phyloP scores from a whole-genome alignment of 441 rosid genomes.

The Adansonia madagascariensis region DNA sequence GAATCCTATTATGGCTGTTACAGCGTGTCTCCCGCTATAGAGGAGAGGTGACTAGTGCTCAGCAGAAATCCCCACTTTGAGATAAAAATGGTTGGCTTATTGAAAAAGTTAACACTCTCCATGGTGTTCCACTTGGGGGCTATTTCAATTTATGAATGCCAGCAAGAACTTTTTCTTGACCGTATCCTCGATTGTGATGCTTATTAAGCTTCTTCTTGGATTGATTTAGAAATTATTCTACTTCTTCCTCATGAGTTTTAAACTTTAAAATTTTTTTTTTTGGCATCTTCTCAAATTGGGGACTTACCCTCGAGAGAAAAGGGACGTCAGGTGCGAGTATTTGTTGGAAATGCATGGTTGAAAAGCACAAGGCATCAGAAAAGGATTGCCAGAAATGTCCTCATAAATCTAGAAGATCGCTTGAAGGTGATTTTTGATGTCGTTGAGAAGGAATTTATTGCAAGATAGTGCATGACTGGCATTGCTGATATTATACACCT shows the following conservation, averaged over 20 bases:
- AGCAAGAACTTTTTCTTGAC: neutral
- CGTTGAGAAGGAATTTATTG: conserved; percentile 68
- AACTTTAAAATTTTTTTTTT: neutral
- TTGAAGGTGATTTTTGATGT: conserved; percentile 63
- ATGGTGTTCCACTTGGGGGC: conserved; percentile 91
- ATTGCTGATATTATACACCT: conserved; percentile 17
- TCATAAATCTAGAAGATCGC: conserved; percentile 64
- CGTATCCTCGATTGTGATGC: conserved; percentile 1
- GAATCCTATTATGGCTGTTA: too few relatives aligned
- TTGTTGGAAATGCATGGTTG: conserved; percentile 84
- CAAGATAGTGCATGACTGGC: conserved; percentile 40
- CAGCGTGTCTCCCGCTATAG: conserved; percentile 64
- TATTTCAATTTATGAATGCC: conserved; percentile 59
- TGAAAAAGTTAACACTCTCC: conserved; percentile 93
- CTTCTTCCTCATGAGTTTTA: conserved; percentile 13
- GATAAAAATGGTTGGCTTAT: conserved; percentile 80
- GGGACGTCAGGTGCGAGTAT: conserved; percentile 60
- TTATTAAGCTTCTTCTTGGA: neutral
- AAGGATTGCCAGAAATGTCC: conserved; percentile 73
- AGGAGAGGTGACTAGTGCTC: conserved; percentile 94
- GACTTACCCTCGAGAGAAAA: conserved; percentile 59
- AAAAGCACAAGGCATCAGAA: conserved; percentile 80
- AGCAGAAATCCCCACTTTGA: conserved; percentile 73
- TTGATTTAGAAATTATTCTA: neutral
- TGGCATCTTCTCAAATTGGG: conserved; percentile 87